phyloP scores from a whole-genome alignment of 257 asterid genomes.

The Nyctanthes arbortristis region DNA sequence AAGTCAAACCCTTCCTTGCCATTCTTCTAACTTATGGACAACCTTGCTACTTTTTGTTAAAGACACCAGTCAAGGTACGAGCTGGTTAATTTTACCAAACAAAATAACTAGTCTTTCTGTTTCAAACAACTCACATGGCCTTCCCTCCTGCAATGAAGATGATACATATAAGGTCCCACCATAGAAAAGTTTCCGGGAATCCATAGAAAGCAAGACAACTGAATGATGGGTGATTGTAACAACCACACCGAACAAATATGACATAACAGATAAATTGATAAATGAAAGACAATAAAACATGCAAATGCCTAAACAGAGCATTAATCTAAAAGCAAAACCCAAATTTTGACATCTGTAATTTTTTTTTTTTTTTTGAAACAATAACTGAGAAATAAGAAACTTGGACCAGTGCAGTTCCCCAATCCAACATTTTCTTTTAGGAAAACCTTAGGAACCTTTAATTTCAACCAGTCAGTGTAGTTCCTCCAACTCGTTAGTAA shows the following conservation, averaged over 20 bases:
- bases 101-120: conserved; percentile 24
- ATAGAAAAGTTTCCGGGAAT: neutral
- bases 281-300: neutral
- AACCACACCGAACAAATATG: neutral
- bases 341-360: too few species aligned
- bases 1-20: conserved; percentile 42
- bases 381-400: too few species aligned
- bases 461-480: too few species aligned
- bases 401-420: too few species aligned
- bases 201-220: neutral
- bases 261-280: neutral
- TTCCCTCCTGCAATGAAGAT: conserved; percentile 52
- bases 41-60: conserved; percentile 47
- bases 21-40: conserved; percentile 51
- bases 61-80: conserved; percentile 21
- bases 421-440: too few species aligned
- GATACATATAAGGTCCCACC: conserved; percentile 15
- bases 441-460: too few species aligned
- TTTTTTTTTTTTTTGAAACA: too few species aligned
- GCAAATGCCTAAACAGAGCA: too few species aligned
- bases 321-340: too few species aligned
- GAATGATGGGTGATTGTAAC: neutral
- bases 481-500: too few species aligned
- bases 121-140: conserved; percentile 66
- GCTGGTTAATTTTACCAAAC: conserved; percentile 26